Evolutionary conservation across 257 asterid species (phyloP), one percentile per base, ranked within the genome.

Genomic region (Petunia axillaris): DNA sequence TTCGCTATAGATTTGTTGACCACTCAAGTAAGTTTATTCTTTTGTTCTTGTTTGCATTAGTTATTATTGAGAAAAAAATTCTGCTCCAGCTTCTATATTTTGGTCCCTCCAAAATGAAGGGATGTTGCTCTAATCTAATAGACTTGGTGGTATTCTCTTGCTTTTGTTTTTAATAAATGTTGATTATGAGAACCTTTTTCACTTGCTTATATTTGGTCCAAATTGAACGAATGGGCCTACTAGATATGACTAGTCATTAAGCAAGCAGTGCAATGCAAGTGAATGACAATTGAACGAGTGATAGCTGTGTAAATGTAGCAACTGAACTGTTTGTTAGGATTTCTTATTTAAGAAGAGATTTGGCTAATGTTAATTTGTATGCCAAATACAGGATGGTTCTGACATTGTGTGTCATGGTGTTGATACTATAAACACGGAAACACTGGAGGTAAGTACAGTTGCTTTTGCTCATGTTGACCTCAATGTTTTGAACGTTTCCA

Each of bases 1-100:
- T 94, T 90, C 80, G 99, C 99, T 2, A 85, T 96, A 54, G 98
- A 96, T 87, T 89, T 96, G 86, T 92, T 96, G 84, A 92, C 97
- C 77, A 91, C 91, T 6, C 98, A 96, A 94, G 99, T 92, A 62
- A 63, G 37, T 38, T 65, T 87, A 35, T 63, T 75, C 54, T 67
- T 48, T 55, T 54, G 25, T 25, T 25, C 25, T 41, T 48, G 43
- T 6, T 48, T 54, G 40, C n/a, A 44, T 54, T 16, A 39, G 25
- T 70, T 70, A 46, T 9, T 9, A 25, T 25, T 38, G 59, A 70
- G 41, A 25, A 68, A 70, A 25, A 0, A 9, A 3, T 16, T 46
- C 59, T 70, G 10, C 59, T 70, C 39, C 5, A 9, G 59, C 59
- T 44, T 48, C 59, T 25, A 25, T 25, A 4, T 2, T 70, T 70